These are phyloP conservation scores for Isatis tinctoria DNA, from an alignment of 345 rosid species.

Conservation along the genomic window DNA sequence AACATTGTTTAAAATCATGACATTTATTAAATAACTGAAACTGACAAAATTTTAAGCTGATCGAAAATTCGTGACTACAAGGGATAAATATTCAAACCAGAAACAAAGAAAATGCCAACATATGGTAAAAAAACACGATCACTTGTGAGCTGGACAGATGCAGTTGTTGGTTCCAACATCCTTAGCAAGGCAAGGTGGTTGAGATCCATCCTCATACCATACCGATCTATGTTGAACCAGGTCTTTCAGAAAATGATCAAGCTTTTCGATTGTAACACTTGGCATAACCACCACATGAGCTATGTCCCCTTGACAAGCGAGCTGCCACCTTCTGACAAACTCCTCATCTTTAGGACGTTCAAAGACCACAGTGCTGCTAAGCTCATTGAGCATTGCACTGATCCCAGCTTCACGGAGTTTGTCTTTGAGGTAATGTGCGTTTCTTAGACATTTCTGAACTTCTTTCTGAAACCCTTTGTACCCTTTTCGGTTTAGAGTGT, in stretches of 20 bases:
- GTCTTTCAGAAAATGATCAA: slow-evolving; percentile 66
- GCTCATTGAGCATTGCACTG: slow-evolving; percentile 91
- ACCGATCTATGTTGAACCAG: slow-evolving; percentile 47
- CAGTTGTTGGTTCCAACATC: slow-evolving; percentile 71
- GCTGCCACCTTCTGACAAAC: slow-evolving; percentile 91
- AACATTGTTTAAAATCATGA: not conserved
- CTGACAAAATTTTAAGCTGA: slow-evolving; percentile 10
- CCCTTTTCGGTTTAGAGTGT: slow-evolving; percentile 84
- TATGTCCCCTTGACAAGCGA: slow-evolving; percentile 82
- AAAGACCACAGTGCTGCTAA: slow-evolving; percentile 92
- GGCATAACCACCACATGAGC: slow-evolving; percentile 99
- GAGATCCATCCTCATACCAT: slow-evolving; percentile 56
- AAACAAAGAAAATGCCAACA: not conserved
- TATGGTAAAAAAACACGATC: not conserved
- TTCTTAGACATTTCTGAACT: slow-evolving; percentile 89
- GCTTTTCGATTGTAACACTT: slow-evolving; percentile 69
- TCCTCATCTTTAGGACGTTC: slow-evolving; percentile 90
- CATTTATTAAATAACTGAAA: not conserved
- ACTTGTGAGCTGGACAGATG: slow-evolving; percentile 57
- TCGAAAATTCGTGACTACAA: not conserved
- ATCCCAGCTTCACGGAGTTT: slow-evolving; percentile 58
- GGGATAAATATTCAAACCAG: not conserved
- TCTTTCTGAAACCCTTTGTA: slow-evolving; percentile 95
- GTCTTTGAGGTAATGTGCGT: slow-evolving; percentile 87
- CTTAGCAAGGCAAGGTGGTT: slow-evolving; percentile 59